Evolutionary conservation across 2,329 filamentous ascomycete species (phyloP), one percentile per base, ranked within the genome.

Genomic region (Pezicula neosporulosa): DNA sequence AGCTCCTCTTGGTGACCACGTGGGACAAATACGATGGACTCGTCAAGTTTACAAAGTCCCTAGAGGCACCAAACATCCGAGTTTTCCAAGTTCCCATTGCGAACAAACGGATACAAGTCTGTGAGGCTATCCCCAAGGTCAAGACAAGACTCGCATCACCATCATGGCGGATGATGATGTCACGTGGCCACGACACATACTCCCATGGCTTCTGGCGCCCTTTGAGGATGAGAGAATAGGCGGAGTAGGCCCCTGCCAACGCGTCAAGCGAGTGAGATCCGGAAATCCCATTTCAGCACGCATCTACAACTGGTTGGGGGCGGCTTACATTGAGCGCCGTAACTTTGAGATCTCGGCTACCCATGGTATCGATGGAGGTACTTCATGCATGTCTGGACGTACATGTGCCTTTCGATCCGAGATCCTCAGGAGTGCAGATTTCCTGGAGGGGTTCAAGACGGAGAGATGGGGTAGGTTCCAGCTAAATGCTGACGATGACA

Each of bases 341-440:
- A 97, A 97, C 72, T 97, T 97, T 68, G 93, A 97, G 70, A 96
- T 95, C 66, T 95, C 92, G 44, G 92, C 93, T 30, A 97, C 92
- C 49, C 93, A 95, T 68, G 89, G 93, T 72, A 87, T 97, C 47
- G 93, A 97, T 67, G 93, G 93, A 53, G 93, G 93, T 38, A 87
- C 95, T n/a, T 95, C 93, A 10, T 97, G 93, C 75, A 90, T 97
- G 77, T 97, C 93, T 44, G 93, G 93, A 52, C 86, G 93, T 41
- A 97, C 92, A 15, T 92, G 93, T 48, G 92, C 91, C 42, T 97
- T 97, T 72, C 87, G 90, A 44, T 90, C 90, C 9, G 83, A 88
- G 65, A 97, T 97, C 57, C 77, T 97, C 24, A 85, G 90, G 62
- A 90, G 92, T 67, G 83, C 87, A 53, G 84, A 87, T 48, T 97